These are phyloP conservation scores for Nitzschia palea DNA, from an alignment of 108 stramenopile genomes.

Conservation along the genomic window DNA sequence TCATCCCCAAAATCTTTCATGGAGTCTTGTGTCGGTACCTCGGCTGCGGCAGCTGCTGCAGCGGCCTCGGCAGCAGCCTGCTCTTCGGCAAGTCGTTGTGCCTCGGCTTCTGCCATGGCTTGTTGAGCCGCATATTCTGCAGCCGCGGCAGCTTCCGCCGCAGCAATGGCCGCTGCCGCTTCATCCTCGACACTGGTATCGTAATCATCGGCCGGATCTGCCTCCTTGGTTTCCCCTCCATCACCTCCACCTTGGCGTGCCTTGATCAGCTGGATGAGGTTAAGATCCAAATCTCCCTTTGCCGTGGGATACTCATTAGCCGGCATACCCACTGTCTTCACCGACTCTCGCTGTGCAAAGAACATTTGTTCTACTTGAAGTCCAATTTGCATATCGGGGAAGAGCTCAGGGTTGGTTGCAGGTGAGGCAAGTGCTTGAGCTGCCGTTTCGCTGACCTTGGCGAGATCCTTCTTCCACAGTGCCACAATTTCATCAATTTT, in stretches of 20 bases:
- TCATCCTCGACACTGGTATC: conserved; percentile 21
- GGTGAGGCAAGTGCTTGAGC: conserved; percentile 91
- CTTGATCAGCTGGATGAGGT: conserved; percentile 87
- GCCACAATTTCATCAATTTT: conserved; percentile 86
- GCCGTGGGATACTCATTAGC: conserved; percentile 81
- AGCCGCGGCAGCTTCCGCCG: conserved; percentile 47
- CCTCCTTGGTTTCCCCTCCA: conserved; percentile 32
- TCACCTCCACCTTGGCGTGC: conserved; percentile 53
- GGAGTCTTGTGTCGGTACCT: conserved; percentile 30
- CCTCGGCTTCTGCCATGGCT: conserved; percentile 35
- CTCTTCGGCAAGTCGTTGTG: not conserved
- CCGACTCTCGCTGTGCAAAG: conserved; percentile 69
- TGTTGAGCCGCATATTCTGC: conserved; percentile 28
- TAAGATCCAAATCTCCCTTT: conserved; percentile 87
- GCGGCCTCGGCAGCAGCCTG: conserved; percentile 47
- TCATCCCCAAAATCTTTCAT: conserved; percentile 77
- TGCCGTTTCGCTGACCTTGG: conserved; percentile 82
- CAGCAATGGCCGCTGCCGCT: conserved; percentile 34
- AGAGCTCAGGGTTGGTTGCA: conserved; percentile 78
- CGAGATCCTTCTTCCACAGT: conserved; percentile 93
- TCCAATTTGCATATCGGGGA: conserved; percentile 90
- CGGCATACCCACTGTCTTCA: conserved; percentile 67
- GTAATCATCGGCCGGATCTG: conserved; percentile 20
- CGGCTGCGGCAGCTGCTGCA: conserved; percentile 33
- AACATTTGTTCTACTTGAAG: conserved; percentile 94